phyloP scores from a whole-genome alignment of 2,329 filamentous ascomycete genomes.

The Colletotrichum cordylinicola region DNA sequence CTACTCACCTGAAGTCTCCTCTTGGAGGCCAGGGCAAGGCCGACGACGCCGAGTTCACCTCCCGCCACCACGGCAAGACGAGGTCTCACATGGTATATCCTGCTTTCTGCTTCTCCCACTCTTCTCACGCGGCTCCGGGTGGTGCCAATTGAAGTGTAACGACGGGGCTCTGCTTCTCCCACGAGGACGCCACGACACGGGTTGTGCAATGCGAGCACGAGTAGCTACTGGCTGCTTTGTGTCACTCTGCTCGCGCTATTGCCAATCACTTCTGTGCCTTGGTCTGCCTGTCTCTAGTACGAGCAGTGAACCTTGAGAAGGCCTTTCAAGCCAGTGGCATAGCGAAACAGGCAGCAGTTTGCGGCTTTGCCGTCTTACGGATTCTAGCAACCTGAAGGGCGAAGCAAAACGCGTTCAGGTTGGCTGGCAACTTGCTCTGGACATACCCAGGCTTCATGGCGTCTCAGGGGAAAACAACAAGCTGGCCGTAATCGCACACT shows the following conservation, averaged over 20 bases:
- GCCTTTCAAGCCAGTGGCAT: neutral
- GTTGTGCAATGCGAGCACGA: neutral
- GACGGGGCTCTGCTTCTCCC: neutral
- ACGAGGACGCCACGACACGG: neutral
- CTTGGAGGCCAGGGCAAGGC: constrained; percentile 41
- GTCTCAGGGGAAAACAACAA: neutral
- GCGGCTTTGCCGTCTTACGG: neutral
- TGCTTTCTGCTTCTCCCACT: neutral
- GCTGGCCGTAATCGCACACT: neutral
- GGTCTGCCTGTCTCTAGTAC: neutral
- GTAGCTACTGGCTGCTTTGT: neutral
- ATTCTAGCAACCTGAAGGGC: neutral
- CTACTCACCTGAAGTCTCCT: constrained; percentile 77
- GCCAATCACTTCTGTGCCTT: neutral
- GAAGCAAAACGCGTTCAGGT: neutral
- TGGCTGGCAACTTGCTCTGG: too few relatives aligned
- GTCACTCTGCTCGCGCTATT: neutral
- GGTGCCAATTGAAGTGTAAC: neutral
- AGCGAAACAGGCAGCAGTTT: neutral
- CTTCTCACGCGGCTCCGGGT: constrained; percentile 6
- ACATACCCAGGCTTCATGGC: neutral
- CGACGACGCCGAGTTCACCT: constrained; percentile 56
- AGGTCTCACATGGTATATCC: constrained; percentile 82
- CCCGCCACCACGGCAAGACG: constrained; percentile 83
- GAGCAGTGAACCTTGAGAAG: neutral